phyloP scores from a whole-genome alignment of 2,329 filamentous ascomycete genomes.

The Monosporascus sp. region DNA sequence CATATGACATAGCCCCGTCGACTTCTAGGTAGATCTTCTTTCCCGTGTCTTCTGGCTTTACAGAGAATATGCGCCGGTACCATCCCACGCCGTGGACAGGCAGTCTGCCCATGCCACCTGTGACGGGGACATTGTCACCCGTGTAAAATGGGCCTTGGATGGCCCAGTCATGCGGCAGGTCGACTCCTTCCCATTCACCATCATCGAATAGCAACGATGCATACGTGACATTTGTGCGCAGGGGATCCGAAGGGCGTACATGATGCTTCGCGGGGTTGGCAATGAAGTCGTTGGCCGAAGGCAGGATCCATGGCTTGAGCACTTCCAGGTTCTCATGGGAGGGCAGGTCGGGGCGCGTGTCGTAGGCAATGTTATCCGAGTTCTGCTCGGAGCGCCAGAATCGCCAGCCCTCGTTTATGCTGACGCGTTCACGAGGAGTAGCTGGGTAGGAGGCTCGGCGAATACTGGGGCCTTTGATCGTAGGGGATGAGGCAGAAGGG shows the following conservation, averaged over 20 bases:
- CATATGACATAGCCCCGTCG: slow-evolving; percentile 25
- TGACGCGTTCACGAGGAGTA: slow-evolving; percentile 17
- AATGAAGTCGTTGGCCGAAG: slow-evolving; percentile 35
- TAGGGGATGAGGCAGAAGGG: too few relatives aligned
- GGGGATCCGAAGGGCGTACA: slow-evolving; percentile 23
- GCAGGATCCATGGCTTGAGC: slow-evolving; percentile 37
- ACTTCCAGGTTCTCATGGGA: slow-evolving; percentile 8
- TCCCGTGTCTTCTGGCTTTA: slow-evolving; percentile 25
- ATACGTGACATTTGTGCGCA: slow-evolving; percentile 25
- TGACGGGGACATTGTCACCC: slow-evolving; percentile 22
- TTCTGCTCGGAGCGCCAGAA: slow-evolving; percentile 31
- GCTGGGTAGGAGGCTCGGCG: too few relatives aligned
- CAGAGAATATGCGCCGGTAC: slow-evolving; percentile 13
- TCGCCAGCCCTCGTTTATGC: slow-evolving; percentile 31
- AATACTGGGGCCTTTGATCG: too few relatives aligned
- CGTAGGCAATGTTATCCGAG: slow-evolving; percentile 28
- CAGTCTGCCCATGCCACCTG: slow-evolving; percentile 29
- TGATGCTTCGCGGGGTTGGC: slow-evolving; percentile 21
- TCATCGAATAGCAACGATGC: slow-evolving; percentile 33
- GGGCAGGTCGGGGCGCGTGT: slow-evolving; percentile 13
- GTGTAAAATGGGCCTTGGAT: slow-evolving; percentile 39
- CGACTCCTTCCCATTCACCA: slow-evolving; percentile 33
- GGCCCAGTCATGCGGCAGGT: slow-evolving; percentile 45
- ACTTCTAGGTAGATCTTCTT: slow-evolving; percentile 39
- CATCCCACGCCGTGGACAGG: slow-evolving; percentile 20